Evolutionary conservation across 805 yeast species (phyloP).

Genomic region (Tetrapisispora pingtungensis): DNA sequence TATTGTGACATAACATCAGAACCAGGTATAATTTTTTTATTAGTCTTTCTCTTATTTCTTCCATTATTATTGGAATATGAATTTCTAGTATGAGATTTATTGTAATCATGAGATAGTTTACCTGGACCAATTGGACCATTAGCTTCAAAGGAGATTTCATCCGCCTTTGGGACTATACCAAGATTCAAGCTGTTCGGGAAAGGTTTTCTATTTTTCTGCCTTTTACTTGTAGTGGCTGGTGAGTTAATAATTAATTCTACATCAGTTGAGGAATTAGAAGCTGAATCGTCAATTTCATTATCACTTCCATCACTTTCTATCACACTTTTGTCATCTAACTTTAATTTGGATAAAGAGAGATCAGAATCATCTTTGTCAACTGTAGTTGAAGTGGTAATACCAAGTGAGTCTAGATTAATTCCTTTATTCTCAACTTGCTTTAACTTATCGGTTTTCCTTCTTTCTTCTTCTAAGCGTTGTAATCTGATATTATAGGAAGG

Average conservation of each 20-base stretch:
- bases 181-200: slow-evolving; percentile 1
- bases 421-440: slow-evolving; percentile 1
- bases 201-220: background rate
- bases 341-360: background rate
- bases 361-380: background rate
- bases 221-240: slow-evolving; percentile 5
- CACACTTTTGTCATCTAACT: background rate
- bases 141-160: slow-evolving; percentile 13
- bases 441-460: slow-evolving; percentile 17
- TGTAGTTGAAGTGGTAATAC: slow-evolving; percentile 8
- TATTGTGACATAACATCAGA: slow-evolving; percentile 73
- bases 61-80: slow-evolving; percentile 4
- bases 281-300: background rate
- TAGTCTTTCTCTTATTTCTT: slow-evolving; percentile 2
- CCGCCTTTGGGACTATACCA: slow-evolving; percentile 6
- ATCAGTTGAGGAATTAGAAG: slow-evolving; percentile 1
- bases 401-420: slow-evolving; percentile 8
- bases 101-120: slow-evolving; percentile 16
- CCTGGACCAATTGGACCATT: slow-evolving; percentile 22
- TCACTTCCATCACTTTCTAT: background rate
- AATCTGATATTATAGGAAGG: slow-evolving; percentile 19
- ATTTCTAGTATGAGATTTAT: slow-evolving; percentile 3
- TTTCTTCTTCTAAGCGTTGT: slow-evolving; percentile 24
- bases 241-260: slow-evolving; percentile 2
- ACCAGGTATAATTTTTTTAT: slow-evolving; percentile 36